phyloP scores from a whole-genome alignment of 345 rosid species.

The Salix udensis region DNA sequence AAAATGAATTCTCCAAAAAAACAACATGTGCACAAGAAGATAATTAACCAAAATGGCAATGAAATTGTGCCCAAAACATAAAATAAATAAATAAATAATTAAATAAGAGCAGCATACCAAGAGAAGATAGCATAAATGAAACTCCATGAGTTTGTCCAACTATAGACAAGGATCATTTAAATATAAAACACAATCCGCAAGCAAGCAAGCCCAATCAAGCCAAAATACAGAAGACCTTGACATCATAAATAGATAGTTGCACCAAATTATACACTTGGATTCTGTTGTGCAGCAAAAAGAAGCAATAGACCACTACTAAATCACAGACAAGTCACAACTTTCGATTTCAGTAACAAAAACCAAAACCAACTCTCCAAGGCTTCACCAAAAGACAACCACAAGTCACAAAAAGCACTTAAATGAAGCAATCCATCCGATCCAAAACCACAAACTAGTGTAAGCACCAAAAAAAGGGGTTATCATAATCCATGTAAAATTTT shows the following conservation, averaged over 20 bases:
- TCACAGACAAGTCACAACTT: neutral
- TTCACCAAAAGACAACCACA: conserved; percentile 9
- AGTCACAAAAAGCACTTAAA: neutral
- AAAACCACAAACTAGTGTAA: neutral
- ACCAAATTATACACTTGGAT: neutral
- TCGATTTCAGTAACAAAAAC: neutral
- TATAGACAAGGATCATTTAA: neutral
- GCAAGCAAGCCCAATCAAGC: neutral
- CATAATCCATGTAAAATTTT: neutral
- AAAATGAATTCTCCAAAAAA: neutral
- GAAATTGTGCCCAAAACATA: neutral
- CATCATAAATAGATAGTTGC: neutral
- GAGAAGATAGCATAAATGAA: neutral
- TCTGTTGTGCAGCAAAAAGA: neutral
- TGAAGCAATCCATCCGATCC: neutral
- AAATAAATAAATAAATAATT: neutral
- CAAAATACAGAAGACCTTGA: neutral
- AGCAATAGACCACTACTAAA: neutral
- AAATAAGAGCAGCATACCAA: neutral
- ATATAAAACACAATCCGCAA: neutral
- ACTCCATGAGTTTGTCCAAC: neutral
- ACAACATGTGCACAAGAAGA: neutral
- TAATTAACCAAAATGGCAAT: neutral
- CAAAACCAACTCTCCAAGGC: neutral
- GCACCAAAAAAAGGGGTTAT: neutral